A percentile compares a stretch with the other conserved stretches of the same genome.
Conservation (phyloP, 352 stramenopile species). For the Pythium sukuiense region DNA sequence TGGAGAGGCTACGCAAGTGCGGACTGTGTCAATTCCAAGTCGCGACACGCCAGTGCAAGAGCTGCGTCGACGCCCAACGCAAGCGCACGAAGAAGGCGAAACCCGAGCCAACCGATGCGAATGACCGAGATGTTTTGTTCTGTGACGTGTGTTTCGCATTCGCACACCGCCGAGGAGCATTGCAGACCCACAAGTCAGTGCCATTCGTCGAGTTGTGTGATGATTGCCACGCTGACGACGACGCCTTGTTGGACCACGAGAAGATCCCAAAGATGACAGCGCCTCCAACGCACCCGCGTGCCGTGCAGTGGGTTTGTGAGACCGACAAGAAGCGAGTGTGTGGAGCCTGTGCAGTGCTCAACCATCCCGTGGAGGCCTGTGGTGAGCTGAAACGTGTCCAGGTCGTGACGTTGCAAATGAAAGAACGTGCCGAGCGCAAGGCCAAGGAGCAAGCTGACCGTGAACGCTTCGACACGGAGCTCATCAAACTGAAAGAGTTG, state of each 20-base stretch:
- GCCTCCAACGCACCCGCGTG: slow-evolving; percentile 14
- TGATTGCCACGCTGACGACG: slow-evolving; percentile 30
- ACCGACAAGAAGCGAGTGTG: slow-evolving; percentile 40
- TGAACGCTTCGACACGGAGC: slow-evolving; percentile 48
- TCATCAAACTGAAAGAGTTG: slow-evolving; percentile 35
- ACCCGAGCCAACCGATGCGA: slow-evolving; percentile 2
- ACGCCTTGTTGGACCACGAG: slow-evolving; percentile 11
- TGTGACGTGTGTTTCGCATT: slow-evolving; percentile 73
- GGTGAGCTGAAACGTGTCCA: slow-evolving; percentile 33
- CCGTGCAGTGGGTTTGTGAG: slow-evolving; percentile 54
- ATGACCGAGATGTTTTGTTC: slow-evolving; percentile 36
- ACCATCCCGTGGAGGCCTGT: slow-evolving; percentile 49
- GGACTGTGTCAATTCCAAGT: slow-evolving; percentile 68
- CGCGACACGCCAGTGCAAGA: slow-evolving; percentile 47
- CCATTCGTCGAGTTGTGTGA: slow-evolving; percentile 49
- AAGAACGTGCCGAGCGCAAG: slow-evolving; percentile 35
- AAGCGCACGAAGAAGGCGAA: slow-evolving; percentile 6
- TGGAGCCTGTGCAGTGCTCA: slow-evolving; percentile 36
- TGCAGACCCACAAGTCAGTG: slow-evolving; percentile 42
- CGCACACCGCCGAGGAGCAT: slow-evolving; percentile 41
- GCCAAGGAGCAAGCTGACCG: slow-evolving; percentile 39
- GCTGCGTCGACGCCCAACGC: slow-evolving; percentile 32
- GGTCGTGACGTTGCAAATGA: slow-evolving; percentile 46
- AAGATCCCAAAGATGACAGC: neutral
- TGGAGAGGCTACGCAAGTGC: slow-evolving; percentile 36